Evolutionary conservation across 2,329 filamentous ascomycete species (phyloP).

Genomic region (Talaromyces sp.): DNA sequence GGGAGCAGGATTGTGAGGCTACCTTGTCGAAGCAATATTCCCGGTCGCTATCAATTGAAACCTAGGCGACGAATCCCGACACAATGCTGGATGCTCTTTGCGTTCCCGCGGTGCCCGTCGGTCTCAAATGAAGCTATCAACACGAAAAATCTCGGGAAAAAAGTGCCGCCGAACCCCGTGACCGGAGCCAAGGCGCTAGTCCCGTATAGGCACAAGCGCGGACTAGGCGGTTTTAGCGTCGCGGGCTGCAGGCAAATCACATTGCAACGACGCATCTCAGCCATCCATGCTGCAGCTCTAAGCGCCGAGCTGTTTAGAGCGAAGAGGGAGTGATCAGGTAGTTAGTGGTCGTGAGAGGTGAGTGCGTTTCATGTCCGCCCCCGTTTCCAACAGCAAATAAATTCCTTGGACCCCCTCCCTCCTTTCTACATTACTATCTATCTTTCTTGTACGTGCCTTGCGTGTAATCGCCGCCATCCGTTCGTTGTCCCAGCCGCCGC

Average conservation of each 20-base stretch:
- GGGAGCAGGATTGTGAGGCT: not conserved
- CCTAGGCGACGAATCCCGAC: not conserved
- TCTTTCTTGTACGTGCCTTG: not conserved
- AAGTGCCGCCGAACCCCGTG: not conserved
- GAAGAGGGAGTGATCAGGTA: not conserved
- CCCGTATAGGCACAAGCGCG: not conserved
- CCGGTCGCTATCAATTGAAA: not conserved
- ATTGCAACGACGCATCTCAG: not conserved
- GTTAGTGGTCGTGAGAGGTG: no score
- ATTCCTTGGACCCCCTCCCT: not conserved
- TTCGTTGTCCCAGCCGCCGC: slow-evolving; percentile 9
- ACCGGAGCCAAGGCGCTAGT: not conserved
- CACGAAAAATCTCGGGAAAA: slow-evolving; percentile 7
- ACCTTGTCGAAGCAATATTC: not conserved
- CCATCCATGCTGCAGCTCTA: slow-evolving; percentile 12
- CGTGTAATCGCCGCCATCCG: not conserved
- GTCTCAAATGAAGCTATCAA: not conserved
- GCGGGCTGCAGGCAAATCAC: slow-evolving; percentile 9
- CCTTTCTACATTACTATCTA: slow-evolving; percentile 6
- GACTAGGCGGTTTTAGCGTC: not conserved
- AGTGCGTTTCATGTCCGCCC: not conserved
- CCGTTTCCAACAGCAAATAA: not conserved
- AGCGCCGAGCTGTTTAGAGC: slow-evolving; percentile 9
- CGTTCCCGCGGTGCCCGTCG: not conserved
- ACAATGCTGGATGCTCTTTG: not conserved